Evolutionary conservation across 2,329 filamentous ascomycete species (phyloP), one percentile per base, ranked within the genome.

Genomic region (Aspergillus persii): DNA sequence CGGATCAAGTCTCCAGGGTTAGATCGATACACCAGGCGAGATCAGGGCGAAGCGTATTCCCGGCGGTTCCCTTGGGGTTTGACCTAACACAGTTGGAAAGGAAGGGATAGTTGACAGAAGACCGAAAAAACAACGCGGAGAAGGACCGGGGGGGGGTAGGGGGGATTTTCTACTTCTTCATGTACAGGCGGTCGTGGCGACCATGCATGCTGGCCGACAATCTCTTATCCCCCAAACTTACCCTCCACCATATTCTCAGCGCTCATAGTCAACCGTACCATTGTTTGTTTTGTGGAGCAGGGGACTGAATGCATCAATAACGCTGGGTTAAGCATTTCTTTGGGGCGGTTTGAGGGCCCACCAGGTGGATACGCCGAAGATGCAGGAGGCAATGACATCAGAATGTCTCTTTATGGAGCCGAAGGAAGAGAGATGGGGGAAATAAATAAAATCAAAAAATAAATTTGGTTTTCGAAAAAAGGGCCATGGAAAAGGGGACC

Each of bases 221-320:
- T 61, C 56, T 60, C 53, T 58, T 61, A 55, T 59, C 50, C 48
- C 58, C 58, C 62, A 59, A 63, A 56, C 44, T 56, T 36, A 50
- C 41, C 53, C 58, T 63, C 61, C 56, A 59, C 65, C 59, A 59
- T 66, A 59, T 29, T 48, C 56, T 57, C 31, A 56, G 8, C 33
- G 30, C 53, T 54, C 50, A 57, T 55, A 62, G 60, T 61, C 50
- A 54, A 50, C 46, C 62, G 60, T 61, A 64, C 65, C 60, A 63
- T 58, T 53, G 60, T 59, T 61, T 60, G 57, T 50, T 36, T 49
- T 55, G 63, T 66, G 60, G 62, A 66, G 58, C 63, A 62, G 57
- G 61, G 58, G 56, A 57, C 63, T 65, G 69, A 50, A 71, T 69
- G 69, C 71, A 69, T 72, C 69, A 69, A 70, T 68, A 60, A 69